phyloP scores from a whole-genome alignment of 495 filamentous ascomycete species.

The Podospora comata region DNA sequence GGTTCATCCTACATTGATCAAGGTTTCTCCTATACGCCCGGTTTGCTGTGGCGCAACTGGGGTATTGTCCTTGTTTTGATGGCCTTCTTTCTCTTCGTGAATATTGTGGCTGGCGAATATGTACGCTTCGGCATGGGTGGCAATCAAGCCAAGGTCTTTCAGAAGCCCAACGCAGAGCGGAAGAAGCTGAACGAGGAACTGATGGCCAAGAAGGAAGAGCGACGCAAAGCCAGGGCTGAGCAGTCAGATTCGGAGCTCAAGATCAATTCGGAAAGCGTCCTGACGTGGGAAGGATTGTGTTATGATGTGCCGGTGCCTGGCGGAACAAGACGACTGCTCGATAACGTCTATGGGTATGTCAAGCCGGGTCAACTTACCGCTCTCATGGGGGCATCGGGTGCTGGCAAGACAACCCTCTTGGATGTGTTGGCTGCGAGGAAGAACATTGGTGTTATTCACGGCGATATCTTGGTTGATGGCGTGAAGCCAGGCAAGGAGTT shows the following conservation, averaged over 20 bases:
- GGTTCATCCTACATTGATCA: conserved; percentile 61
- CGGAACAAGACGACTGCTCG: conserved; percentile 65
- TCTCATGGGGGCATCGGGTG: conserved; percentile 82
- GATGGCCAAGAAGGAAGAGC: conserved; percentile 52
- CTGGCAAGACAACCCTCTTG: conserved; percentile 79
- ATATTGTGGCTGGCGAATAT: conserved; percentile 71
- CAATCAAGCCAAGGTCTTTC: conserved; percentile 71
- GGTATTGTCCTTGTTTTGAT: conserved; percentile 70
- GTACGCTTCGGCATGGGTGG: conserved; percentile 73
- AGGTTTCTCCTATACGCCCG: conserved; percentile 59
- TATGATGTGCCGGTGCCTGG: conserved; percentile 73
- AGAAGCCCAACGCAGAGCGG: conserved; percentile 67
- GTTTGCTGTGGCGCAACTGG: conserved; percentile 71
- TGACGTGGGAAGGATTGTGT: conserved; percentile 76
- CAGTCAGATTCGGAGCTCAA: conserved; percentile 53
- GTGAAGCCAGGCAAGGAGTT: conserved; percentile 62
- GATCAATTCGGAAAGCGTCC: conserved; percentile 65
- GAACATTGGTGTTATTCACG: conserved; percentile 72
- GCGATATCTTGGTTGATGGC: conserved; percentile 74
- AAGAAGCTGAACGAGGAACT: conserved; percentile 66
- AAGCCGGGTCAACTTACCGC: conserved; percentile 76
- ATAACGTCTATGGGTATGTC: conserved; percentile 73
- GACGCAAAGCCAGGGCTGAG: conserved; percentile 49
- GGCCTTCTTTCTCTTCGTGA: conserved; percentile 62
- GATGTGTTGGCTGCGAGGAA: conserved; percentile 75